Conservation (phyloP, 1,284 basidiomycete genomes). For the Stereum hirsutum region DNA sequence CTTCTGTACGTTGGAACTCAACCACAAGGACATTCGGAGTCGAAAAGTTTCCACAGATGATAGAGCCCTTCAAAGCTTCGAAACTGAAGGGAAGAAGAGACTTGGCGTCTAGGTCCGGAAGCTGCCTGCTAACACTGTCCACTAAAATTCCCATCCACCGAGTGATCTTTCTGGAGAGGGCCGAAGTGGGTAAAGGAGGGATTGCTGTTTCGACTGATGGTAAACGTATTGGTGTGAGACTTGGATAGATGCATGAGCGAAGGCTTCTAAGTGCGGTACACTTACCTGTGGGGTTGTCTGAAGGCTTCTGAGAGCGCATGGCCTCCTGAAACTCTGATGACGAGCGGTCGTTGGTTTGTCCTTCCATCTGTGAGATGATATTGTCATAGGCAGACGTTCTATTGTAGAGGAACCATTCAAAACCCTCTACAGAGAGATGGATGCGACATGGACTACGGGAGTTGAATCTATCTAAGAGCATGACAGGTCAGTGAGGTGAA, state of each 20-base stretch:
- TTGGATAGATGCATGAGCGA: too few species aligned
- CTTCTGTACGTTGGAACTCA: slow-evolving; percentile 66
- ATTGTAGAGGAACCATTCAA: slow-evolving; percentile 91
- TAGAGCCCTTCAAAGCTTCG: slow-evolving; percentile 61
- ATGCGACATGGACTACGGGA: slow-evolving; percentile 78
- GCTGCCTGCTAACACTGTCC: slow-evolving; percentile 45
- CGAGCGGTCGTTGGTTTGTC: slow-evolving; percentile 18
- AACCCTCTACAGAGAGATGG: slow-evolving; percentile 68
- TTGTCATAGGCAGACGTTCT: slow-evolving; percentile 80
- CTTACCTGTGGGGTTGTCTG: too few species aligned
- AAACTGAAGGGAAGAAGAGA: slow-evolving; percentile 79
- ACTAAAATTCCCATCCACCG: slow-evolving; percentile 33
- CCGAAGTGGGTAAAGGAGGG: too few species aligned
- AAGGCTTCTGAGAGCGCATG: too few species aligned
- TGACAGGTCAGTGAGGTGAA: too few species aligned
- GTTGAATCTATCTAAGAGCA: too few species aligned
- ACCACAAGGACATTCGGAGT: slow-evolving; percentile 75
- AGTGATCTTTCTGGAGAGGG: too few species aligned
- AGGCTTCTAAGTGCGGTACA: too few species aligned
- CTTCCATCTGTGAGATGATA: slow-evolving; percentile 67
- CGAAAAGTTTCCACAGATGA: slow-evolving; percentile 78
- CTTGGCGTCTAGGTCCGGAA: slow-evolving; percentile 66
- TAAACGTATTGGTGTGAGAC: too few species aligned
- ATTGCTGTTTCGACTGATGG: too few species aligned
- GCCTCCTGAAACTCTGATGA: slow-evolving; percentile 13